These are phyloP conservation scores for Diaporthe citriasiana DNA, from an alignment of 2,329 filamentous ascomycete species.

Conservation along the genomic window DNA sequence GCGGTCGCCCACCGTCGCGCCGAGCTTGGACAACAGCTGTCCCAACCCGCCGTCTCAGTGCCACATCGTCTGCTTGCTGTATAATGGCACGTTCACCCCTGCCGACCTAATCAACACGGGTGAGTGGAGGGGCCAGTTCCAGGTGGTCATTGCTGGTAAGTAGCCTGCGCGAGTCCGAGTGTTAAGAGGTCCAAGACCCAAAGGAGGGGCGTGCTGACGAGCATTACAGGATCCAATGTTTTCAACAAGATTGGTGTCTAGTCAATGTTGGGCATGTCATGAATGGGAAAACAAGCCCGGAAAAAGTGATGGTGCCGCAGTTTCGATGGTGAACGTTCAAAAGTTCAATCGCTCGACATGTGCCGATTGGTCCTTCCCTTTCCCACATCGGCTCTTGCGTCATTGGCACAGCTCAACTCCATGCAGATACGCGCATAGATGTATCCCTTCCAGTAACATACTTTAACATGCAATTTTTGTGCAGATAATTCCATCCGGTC, in stretches of 20 bases:
- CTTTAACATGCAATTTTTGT: not conserved
- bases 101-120: conserved; percentile 10
- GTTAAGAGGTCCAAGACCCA: not conserved
- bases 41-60: conserved; percentile 25
- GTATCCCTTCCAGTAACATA: not conserved
- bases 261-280: not conserved
- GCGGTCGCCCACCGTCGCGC: conserved; percentile 21
- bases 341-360: not conserved
- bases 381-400: not conserved
- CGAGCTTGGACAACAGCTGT: conserved; percentile 19
- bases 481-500: too few species aligned
- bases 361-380: conserved; percentile 25
- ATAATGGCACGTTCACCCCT: not conserved
- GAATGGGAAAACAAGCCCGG: not conserved
- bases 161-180: not conserved
- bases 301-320: not conserved
- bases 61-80: conserved; percentile 20
- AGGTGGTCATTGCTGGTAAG: conserved; percentile 31
- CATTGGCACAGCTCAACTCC: not conserved
- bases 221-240: conserved; percentile 3
- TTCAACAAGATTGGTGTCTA: conserved; percentile 2
- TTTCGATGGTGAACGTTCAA: not conserved
- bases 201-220: not conserved
- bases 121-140: conserved; percentile 21
- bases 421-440: not conserved